phyloP scores from a whole-genome alignment of 176 grass and related monocot genomes.

The Oryza glumipatula region DNA sequence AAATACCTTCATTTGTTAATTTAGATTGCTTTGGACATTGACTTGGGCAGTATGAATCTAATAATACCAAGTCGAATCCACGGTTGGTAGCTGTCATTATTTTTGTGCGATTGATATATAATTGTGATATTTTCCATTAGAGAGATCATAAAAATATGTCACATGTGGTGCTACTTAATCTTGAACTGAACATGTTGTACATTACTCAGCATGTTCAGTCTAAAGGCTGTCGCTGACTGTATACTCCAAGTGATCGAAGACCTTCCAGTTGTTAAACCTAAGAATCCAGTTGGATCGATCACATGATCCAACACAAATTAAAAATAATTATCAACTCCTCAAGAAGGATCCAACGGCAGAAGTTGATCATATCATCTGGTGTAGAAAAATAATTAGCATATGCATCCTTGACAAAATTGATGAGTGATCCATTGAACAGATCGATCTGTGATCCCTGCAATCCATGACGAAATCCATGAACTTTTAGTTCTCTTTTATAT shows the following conservation, averaged over 20 bases:
- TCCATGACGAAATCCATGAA: not conserved
- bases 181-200: not conserved
- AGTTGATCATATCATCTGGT: not conserved
- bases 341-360: not conserved
- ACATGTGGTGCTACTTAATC: not conserved
- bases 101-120: not conserved
- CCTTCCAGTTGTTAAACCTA: not conserved
- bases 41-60: no score
- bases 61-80: not conserved
- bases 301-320: not conserved
- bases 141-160: not conserved
- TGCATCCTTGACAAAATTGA: not conserved
- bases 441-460: not conserved
- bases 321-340: not conserved
- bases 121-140: not conserved
- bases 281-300: not conserved
- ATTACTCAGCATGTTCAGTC: not conserved
- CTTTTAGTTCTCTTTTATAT: not conserved
- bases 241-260: not conserved
- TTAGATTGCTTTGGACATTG: no score
- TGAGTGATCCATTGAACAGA: not conserved
- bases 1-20: no score
- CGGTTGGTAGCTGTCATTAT: not conserved
- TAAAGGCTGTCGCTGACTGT: not conserved
- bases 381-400: not conserved